These are phyloP conservation scores for Phaeosphaeria sp. DNA, from an alignment of 2,329 filamentous ascomycete species.

Conservation along the genomic window DNA sequence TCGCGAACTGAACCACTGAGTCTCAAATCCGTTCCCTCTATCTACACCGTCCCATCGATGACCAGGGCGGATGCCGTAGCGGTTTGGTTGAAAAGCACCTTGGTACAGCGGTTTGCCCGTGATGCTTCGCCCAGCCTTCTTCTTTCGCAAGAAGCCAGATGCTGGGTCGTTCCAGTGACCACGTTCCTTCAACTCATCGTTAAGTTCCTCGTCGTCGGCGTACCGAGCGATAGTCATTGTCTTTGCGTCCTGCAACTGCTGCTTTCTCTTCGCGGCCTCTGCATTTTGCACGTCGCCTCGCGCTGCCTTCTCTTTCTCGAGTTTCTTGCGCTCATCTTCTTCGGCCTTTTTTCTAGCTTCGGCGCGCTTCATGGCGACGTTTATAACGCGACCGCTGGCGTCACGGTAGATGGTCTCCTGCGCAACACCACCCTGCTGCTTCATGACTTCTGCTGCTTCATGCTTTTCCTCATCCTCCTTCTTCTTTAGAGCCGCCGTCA, in stretches of 20 bases:
- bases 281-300: constrained; percentile 85
- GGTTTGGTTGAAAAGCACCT: constrained; percentile 83
- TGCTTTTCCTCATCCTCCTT: constrained; percentile 69
- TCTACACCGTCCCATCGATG: constrained; percentile 98
- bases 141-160: constrained; percentile 73
- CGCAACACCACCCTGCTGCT: constrained; percentile 49
- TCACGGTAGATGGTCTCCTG: constrained; percentile 91
- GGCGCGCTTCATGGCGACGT: constrained; percentile 87
- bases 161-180: constrained; percentile 95
- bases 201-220: constrained; percentile 86
- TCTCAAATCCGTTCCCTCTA: constrained; percentile 90
- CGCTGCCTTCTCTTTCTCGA: constrained; percentile 70
- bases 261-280: constrained; percentile 68
- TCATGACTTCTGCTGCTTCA: constrained; percentile 50
- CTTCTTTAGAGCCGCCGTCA: constrained; percentile 63
- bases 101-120: constrained; percentile 73
- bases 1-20: constrained; percentile 86
- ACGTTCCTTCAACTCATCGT: constrained; percentile 77
- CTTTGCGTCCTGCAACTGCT: constrained; percentile 79
- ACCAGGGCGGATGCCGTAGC: constrained; percentile 90
- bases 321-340: constrained; percentile 69
- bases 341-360: constrained; percentile 82
- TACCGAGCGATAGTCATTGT: constrained; percentile 79
- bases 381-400: constrained; percentile 91
- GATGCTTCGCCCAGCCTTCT: constrained; percentile 52